Evolutionary conservation across 495 filamentous ascomycete species (phyloP).

Genomic region (Letharia lupina): DNA sequence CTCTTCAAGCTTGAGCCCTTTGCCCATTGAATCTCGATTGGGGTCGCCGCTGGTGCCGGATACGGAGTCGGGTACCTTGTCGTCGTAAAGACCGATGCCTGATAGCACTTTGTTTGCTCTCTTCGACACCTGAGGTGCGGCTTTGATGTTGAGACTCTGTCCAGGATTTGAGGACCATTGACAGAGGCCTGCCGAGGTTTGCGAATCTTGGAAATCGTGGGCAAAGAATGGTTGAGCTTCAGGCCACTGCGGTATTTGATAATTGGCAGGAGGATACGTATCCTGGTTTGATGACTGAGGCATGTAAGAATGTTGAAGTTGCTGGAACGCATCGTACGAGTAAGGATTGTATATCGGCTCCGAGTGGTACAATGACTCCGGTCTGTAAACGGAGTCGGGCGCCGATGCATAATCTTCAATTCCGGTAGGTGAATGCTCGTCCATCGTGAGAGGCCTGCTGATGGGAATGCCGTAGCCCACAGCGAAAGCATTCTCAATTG

Average conservation of each 20-base stretch:
- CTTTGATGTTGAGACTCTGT: background rate
- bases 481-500: conserved; percentile 20
- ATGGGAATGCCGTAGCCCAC: conserved; percentile 18
- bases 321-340: conserved; percentile 6
- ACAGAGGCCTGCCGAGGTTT: conserved; percentile 52
- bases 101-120: conserved; percentile 61
- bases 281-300: conserved; percentile 7
- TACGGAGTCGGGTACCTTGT: conserved; percentile 40
- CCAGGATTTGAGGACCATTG: conserved; percentile 24
- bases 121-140: conserved; percentile 30
- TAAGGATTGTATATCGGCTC: conserved; percentile 1
- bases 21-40: conserved; percentile 41
- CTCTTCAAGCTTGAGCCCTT: conserved; percentile 76
- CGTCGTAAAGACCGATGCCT: conserved; percentile 76
- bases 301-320: conserved; percentile 7
- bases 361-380: background rate
- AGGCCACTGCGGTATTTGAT: conserved; percentile 13
- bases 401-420: background rate
- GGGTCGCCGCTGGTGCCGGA: conserved; percentile 35
- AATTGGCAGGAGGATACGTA: conserved; percentile 17
- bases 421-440: conserved; percentile 7
- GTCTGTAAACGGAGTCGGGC: background rate
- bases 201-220: conserved; percentile 27
- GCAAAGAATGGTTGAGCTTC: conserved; percentile 1
- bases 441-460: background rate